Conservation (phyloP, 2,329 filamentous ascomycete genomes). For the Diaporthe citri region DNA sequence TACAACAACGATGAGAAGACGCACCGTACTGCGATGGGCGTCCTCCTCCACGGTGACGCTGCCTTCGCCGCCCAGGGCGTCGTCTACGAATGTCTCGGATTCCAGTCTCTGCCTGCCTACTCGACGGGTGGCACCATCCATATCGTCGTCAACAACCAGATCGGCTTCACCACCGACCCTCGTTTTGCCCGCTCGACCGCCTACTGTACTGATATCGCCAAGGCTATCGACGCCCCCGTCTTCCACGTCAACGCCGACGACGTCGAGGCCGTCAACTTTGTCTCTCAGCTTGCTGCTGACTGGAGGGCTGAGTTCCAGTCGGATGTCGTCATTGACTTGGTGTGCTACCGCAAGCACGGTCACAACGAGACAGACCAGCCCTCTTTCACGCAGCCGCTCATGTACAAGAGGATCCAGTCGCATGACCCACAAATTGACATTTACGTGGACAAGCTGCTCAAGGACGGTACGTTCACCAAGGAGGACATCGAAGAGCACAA, state of each 20-base stretch:
- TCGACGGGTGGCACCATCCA: conserved; percentile 98
- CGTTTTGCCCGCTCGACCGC: conserved; percentile 97
- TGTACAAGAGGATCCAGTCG: conserved; percentile 97
- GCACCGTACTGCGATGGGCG: conserved; percentile 92
- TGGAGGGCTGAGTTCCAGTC: conserved; percentile 99
- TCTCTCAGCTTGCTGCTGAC: conserved; percentile 95
- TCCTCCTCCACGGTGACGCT: conserved; percentile 96
- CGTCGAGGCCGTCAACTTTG: conserved; percentile 97
- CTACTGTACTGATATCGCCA: conserved; percentile 99
- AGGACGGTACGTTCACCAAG: conserved; percentile 95
- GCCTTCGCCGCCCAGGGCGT: conserved; percentile 97
- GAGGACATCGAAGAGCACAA: conserved; percentile 99
- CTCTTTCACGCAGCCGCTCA: conserved; percentile 98
- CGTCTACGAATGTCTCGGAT: conserved; percentile 98
- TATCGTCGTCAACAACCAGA: conserved; percentile 99
- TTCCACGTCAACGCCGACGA: conserved; percentile 99
- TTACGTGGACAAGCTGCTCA: conserved; percentile 90
- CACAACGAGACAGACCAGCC: conserved; percentile 99
- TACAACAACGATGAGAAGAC: conserved; percentile 97
- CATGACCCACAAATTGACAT: conserved; percentile 89
- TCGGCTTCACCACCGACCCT: conserved; percentile 98
- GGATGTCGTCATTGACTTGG: conserved; percentile 96
- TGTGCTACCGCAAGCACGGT: conserved; percentile 98
- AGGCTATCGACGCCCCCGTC: conserved; percentile 96
- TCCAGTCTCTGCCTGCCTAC: conserved; percentile 95